Base-by-base conservation (phyloP, 495 filamentous ascomycete genomes). In the Aspergillus funiculosus region DNA sequence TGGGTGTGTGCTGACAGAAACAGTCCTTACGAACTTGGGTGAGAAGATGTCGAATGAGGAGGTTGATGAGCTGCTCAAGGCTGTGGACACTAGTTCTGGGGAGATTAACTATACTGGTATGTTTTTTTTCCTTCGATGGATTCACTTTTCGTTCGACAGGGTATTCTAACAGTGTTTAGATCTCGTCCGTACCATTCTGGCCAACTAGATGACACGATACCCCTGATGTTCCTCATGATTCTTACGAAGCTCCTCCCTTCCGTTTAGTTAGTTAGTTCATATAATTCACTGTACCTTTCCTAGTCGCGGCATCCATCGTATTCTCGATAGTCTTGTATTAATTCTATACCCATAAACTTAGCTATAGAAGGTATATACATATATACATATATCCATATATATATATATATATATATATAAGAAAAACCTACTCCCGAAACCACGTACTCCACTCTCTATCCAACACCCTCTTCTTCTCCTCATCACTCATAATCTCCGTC, bases 41-140 rank as follows among this genome's bases (percentile, higher is more conserved):
- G 92, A 98, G 81, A 96, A 96, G 74, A 94, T 98, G 85, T 88
- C 86, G 52, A 90, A 97, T 57, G 91, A 95, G 32, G 92, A 98
- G 71, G 92, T 97, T 29, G 90, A 98, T 60, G 92, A 98, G 77
- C 75, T 98, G 57, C 78, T 97, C 61, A 97, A 97, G 80, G 88
- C 87, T 2, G 89, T 96, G 50, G 90, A 98, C 60, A 89, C 89
- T 45, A 88, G 81, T 65, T 88, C 82, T 43, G 91, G 89, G 48
- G 88, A 96, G 76, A 85, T 97, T 67, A 95, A 97, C 71, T 98
- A 98, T 66, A 89, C 82, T 34, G 89, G 88, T 91, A 73, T 48
- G 75, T 67, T 27, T 47, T 31, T 38, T n/a, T n/a, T n/a, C n/a
- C n/a, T n/a, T n/a, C n/a, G n/a, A n/a, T n/a, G n/a, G n/a, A n/a